These are phyloP conservation scores for Stagonosporopsis cucurbitacearum DNA, from an alignment of 2,329 filamentous ascomycete genomes.

Conservation along the genomic window DNA sequence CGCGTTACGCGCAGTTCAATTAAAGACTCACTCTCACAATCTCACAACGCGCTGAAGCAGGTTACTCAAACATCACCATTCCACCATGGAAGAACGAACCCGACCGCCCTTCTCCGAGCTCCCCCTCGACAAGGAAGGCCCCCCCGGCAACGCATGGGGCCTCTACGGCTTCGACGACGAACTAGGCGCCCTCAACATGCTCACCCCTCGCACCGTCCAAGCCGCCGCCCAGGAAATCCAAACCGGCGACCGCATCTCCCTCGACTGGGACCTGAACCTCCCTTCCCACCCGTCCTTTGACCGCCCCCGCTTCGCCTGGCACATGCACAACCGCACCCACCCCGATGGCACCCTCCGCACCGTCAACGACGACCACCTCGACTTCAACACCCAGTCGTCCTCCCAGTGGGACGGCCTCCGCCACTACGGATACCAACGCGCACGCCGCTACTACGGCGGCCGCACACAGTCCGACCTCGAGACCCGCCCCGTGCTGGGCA, in stretches of 20 bases:
- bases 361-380: constrained; percentile 48
- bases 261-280: constrained; percentile 53
- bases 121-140: constrained; percentile 58
- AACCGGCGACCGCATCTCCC: constrained; percentile 47
- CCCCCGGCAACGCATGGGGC: constrained; percentile 63
- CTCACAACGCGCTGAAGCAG: too few relatives aligned
- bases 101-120: constrained; percentile 55
- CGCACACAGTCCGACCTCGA: constrained; percentile 50
- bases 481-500: constrained; percentile 49
- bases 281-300: constrained; percentile 49
- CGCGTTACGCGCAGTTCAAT: too few relatives aligned
- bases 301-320: constrained; percentile 40
- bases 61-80: too few relatives aligned
- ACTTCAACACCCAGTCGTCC: constrained; percentile 49
- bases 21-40: too few relatives aligned
- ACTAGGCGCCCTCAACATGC: constrained; percentile 62
- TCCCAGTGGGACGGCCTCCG: constrained; percentile 51
- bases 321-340: constrained; percentile 34
- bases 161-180: constrained; percentile 60
- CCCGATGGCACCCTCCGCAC: constrained; percentile 38
- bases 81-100: constrained; percentile 25
- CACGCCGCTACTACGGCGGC: constrained; percentile 53
- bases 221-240: constrained; percentile 56
- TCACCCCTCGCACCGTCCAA: constrained; percentile 56
- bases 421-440: constrained; percentile 53